phyloP scores from a whole-genome alignment of 2,329 filamentous ascomycete species.

The Metarhizium rileyi region DNA sequence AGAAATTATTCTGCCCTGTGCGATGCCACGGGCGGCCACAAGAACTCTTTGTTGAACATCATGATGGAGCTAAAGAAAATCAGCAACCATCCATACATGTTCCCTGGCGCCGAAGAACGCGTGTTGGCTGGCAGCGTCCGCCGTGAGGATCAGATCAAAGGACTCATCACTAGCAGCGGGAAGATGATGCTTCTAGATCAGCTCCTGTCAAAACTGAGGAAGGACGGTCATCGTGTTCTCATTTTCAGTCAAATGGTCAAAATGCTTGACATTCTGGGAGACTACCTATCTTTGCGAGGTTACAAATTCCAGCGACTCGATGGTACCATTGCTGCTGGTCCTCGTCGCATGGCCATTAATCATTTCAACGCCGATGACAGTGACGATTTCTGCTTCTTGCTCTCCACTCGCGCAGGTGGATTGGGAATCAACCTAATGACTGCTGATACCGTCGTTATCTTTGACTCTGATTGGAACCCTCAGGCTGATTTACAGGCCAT shows the following conservation, averaged over 20 bases:
- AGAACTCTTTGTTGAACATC: slow-evolving; percentile 91
- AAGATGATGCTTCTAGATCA: slow-evolving; percentile 99
- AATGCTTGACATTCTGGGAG: slow-evolving; percentile 91
- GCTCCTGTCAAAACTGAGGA: slow-evolving; percentile 85
- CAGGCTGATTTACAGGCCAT: slow-evolving; percentile 97
- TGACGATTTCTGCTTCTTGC: slow-evolving; percentile 89
- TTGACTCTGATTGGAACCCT: slow-evolving; percentile 98
- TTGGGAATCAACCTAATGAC: slow-evolving; percentile 99
- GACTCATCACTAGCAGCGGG: slow-evolving; percentile 90
- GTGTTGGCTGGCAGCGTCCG: slow-evolving; percentile 71
- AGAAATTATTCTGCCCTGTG: slow-evolving; percentile 93
- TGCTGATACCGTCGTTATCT: slow-evolving; percentile 93
- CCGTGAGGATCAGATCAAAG: slow-evolving; percentile 84
- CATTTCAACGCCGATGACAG: slow-evolving; percentile 97
- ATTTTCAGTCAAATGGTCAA: slow-evolving; percentile 99
- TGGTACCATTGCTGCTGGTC: slow-evolving; percentile 82
- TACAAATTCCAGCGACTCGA: slow-evolving; percentile 93
- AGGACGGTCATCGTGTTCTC: slow-evolving; percentile 86
- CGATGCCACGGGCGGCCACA: slow-evolving; percentile 80
- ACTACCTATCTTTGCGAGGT: slow-evolving; percentile 87
- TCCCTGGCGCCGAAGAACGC: slow-evolving; percentile 83
- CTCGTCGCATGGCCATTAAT: slow-evolving; percentile 88
- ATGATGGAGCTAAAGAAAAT: slow-evolving; percentile 99
- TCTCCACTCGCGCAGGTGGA: slow-evolving; percentile 91
- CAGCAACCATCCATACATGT: slow-evolving; percentile 98